phyloP scores from a whole-genome alignment of 2,329 filamentous ascomycete genomes.

The Emergomyces orientalis region DNA sequence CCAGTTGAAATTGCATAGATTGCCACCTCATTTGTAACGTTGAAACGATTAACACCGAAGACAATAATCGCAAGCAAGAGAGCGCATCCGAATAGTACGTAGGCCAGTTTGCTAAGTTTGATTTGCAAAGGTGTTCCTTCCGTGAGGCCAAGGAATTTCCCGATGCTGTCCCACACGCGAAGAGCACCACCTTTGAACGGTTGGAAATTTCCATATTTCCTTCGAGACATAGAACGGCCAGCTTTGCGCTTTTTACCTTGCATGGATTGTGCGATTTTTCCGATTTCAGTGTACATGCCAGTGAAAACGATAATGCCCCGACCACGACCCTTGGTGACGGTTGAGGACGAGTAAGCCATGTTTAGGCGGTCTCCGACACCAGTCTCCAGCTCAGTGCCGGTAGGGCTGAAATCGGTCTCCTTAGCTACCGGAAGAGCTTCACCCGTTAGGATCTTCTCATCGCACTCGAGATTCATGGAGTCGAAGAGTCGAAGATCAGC shows the following conservation, averaged over 20 bases:
- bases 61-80: constrained; percentile 54
- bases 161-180: constrained; percentile 41
- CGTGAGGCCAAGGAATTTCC: constrained; percentile 50
- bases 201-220: constrained; percentile 37
- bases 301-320: constrained; percentile 51
- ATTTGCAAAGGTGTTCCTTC: constrained; percentile 76
- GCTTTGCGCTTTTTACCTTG: constrained; percentile 41
- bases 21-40: constrained; percentile 48
- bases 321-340: constrained; percentile 51
- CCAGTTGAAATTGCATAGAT: constrained; percentile 52
- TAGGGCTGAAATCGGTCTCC: constrained; percentile 30
- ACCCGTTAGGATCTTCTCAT: constrained; percentile 55
- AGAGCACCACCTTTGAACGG: constrained; percentile 44
- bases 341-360: constrained; percentile 52
- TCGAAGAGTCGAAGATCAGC: constrained; percentile 49
- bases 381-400: constrained; percentile 25
- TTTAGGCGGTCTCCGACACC: constrained; percentile 51
- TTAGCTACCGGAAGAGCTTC: constrained; percentile 53
- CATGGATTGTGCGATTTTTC: constrained; percentile 50
- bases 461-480: constrained; percentile 63
- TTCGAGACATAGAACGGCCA: constrained; percentile 36
- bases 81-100: constrained; percentile 66
- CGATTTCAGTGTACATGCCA: constrained; percentile 54
- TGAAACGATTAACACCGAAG: constrained; percentile 50
- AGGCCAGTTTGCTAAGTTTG: constrained; percentile 75